Evolutionary conservation across 352 stramenopile species (phyloP).

Genomic region (Phytophthora podocarpi): DNA sequence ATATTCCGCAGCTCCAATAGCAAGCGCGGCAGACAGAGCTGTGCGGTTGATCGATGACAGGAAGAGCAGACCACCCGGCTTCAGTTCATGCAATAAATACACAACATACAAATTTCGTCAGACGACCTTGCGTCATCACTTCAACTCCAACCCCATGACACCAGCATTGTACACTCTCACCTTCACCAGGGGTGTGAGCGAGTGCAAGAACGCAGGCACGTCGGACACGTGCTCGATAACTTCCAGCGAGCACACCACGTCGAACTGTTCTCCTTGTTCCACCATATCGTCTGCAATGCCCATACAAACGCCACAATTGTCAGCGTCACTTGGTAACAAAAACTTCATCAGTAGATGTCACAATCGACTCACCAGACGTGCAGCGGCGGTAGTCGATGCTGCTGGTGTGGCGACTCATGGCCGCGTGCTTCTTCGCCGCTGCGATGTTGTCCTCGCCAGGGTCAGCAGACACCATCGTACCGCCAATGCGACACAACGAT

Average conservation of each 20-base stretch:
- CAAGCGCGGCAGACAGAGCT: conserved; percentile 60
- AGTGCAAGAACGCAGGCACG: conserved; percentile 68
- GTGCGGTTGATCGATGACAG: conserved; percentile 89
- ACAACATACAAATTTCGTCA: background rate
- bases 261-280: conserved; percentile 67
- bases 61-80: conserved; percentile 81
- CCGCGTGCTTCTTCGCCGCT: conserved; percentile 70
- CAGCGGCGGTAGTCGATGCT: conserved; percentile 84
- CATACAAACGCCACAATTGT: conserved; percentile 7
- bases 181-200: conserved; percentile 83
- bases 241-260: conserved; percentile 88
- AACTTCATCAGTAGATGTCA: background rate
- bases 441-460: conserved; percentile 74
- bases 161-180: conserved; percentile 29
- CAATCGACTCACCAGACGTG: conserved; percentile 58
- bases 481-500: conserved; percentile 78
- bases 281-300: conserved; percentile 67
- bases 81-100: conserved; percentile 1
- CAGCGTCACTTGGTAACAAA: conserved; percentile 1
- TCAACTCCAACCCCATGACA: background rate
- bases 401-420: conserved; percentile 51
- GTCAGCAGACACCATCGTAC: conserved; percentile 72
- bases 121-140: background rate
- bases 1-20: conserved; percentile 81
- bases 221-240: conserved; percentile 87